Evolutionary conservation across 257 asterid genomes (phyloP).

Genomic region (Lantana camara): DNA sequence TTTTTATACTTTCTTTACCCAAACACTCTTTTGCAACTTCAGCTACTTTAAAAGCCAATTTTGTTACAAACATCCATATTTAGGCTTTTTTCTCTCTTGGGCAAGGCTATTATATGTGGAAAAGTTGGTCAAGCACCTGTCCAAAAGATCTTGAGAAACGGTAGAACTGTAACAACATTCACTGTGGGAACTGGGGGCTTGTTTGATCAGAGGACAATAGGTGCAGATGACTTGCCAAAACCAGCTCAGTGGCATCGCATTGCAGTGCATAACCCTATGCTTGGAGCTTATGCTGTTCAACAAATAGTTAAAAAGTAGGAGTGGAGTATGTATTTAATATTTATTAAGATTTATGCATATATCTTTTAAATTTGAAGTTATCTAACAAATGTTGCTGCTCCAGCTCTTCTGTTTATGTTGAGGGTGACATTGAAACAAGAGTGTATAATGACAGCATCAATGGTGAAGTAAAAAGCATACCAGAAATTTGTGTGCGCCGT

Average conservation of each 20-base stretch:
- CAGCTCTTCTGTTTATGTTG: slow-evolving; percentile 97
- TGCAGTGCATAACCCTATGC: slow-evolving; percentile 88
- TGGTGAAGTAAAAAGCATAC: slow-evolving; percentile 87
- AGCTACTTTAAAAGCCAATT: no score
- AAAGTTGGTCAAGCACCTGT: slow-evolving; percentile 89
- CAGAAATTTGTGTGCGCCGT: slow-evolving; percentile 93
- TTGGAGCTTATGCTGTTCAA: slow-evolving; percentile 88
- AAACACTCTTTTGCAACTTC: no score
- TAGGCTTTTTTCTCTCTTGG: neutral
- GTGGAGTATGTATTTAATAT: neutral
- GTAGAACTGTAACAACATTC: slow-evolving; percentile 77
- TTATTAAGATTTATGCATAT: neutral
- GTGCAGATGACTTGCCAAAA: slow-evolving; percentile 59
- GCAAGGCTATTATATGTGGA: slow-evolving; percentile 89
- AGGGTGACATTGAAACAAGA: slow-evolving; percentile 97
- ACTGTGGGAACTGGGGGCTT: slow-evolving; percentile 97
- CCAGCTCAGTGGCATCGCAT: slow-evolving; percentile 99
- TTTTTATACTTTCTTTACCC: no score
- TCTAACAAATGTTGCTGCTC: slow-evolving; percentile 37
- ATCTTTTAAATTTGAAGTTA: slow-evolving; percentile 6
- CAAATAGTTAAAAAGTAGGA: slow-evolving; percentile 79
- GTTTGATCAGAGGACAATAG: slow-evolving; percentile 79
- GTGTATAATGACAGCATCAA: slow-evolving; percentile 93
- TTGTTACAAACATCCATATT: slow-evolving; percentile 1
- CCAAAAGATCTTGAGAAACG: slow-evolving; percentile 94